Percentiles rank a stretch among this genome's conserved stretches.
Evolutionary conservation across 768 basidiomycete species (phyloP).

Genomic region (Cyathus striatus): DNA sequence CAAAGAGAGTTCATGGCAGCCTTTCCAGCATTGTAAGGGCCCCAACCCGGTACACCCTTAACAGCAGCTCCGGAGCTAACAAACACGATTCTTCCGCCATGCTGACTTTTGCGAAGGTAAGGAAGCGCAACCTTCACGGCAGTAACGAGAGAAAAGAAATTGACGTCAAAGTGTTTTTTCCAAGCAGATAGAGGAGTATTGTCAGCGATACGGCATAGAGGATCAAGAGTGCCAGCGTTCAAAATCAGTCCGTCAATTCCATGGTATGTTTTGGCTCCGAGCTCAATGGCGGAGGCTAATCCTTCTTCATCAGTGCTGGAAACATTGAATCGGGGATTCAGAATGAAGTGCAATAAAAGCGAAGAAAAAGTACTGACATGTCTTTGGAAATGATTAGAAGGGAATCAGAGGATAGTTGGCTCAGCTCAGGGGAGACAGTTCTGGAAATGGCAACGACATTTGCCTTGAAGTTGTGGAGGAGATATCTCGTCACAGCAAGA

Average conservation of each 20-base stretch:
- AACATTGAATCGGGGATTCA: conserved; percentile 2
- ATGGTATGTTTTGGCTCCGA: conserved; percentile 48
- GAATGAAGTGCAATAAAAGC: no score
- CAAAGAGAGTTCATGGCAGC: conserved; percentile 87
- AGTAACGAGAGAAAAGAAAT: conserved; percentile 80
- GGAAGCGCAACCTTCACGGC: conserved; percentile 67
- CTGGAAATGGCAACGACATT: conserved; percentile 78
- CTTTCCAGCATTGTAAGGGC: conserved; percentile 77
- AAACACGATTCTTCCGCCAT: conserved; percentile 68
- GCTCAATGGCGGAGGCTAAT: conserved; percentile 49
- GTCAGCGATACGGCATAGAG: conserved; percentile 55
- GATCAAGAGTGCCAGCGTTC: conserved; percentile 79
- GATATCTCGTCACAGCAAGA: conserved; percentile 65
- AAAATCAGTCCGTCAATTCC: conserved; percentile 74
- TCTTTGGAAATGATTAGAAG: conserved; percentile 66
- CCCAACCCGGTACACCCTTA: conserved; percentile 68
- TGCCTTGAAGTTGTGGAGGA: conserved; percentile 58
- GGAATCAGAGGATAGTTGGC: conserved; percentile 33
- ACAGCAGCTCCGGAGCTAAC: conserved; percentile 84
- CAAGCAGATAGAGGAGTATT: conserved; percentile 49
- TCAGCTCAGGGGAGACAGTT: conserved; percentile 53
- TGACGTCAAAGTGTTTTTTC: conserved; percentile 77
- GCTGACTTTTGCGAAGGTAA: conserved; percentile 52
- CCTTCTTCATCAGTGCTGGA: conserved; percentile 55
- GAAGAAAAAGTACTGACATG: conserved; percentile 48